Evolutionary conservation across 2,329 filamentous ascomycete species (phyloP).

Genomic region (Juglanconis oblonga): DNA sequence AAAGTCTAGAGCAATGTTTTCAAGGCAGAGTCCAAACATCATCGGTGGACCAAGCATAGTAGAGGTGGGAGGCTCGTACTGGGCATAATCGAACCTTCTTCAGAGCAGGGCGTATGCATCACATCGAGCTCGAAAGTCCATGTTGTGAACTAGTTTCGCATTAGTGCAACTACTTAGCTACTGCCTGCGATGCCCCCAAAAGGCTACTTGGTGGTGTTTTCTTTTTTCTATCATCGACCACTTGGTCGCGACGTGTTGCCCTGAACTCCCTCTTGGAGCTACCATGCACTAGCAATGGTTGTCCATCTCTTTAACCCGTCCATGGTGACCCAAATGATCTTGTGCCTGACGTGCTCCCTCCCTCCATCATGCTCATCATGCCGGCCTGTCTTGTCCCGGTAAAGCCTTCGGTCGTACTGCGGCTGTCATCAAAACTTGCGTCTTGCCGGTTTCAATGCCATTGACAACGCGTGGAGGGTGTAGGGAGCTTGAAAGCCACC

Average conservation of each 20-base stretch:
- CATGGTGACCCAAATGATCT: neutral
- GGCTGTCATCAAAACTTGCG: slow-evolving; percentile 2
- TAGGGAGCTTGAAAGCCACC: slow-evolving; percentile 49
- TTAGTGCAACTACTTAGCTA: slow-evolving; percentile 15
- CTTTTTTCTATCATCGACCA: slow-evolving; percentile 21
- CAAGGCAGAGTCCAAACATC: no score
- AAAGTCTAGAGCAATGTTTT: no score
- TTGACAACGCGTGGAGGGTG: slow-evolving; percentile 27
- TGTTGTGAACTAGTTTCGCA: slow-evolving; percentile 5
- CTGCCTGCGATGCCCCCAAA: slow-evolving; percentile 6
- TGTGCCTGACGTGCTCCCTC: neutral
- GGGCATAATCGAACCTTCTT: no score
- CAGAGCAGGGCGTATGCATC: no score
- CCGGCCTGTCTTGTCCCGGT: neutral
- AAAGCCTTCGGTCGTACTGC: neutral
- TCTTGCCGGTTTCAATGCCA: slow-evolving; percentile 3
- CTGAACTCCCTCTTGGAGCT: slow-evolving; percentile 7
- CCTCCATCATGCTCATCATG: neutral
- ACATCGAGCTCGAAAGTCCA: no score
- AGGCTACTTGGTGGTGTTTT: slow-evolving; percentile 6
- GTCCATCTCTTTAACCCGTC: neutral
- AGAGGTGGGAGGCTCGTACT: no score
- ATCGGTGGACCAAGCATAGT: no score
- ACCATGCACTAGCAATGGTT: slow-evolving; percentile 31
- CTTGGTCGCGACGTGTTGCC: slow-evolving; percentile 24